These are phyloP conservation scores for Talaromyces atroroseus DNA, from an alignment of 2,329 filamentous ascomycete genomes.

Conservation along the genomic window DNA sequence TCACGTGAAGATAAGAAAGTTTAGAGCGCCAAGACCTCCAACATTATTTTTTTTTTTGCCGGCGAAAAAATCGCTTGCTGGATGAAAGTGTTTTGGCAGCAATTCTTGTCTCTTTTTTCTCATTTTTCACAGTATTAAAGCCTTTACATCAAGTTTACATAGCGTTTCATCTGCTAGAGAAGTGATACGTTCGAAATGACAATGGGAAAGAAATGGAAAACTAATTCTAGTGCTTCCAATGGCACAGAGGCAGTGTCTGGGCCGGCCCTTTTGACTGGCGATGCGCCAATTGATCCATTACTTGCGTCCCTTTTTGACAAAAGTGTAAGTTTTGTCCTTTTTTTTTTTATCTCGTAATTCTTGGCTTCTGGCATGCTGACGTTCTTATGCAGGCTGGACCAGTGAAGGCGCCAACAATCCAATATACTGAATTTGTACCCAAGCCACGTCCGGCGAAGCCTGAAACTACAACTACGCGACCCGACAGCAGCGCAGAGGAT, in stretches of 20 bases:
- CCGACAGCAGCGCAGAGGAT: constrained; percentile 18
- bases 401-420: constrained; percentile 31
- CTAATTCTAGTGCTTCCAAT: constrained; percentile 22
- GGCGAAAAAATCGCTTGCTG: constrained; percentile 10
- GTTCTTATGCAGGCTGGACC: constrained; percentile 32
- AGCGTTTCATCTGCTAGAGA: background rate
- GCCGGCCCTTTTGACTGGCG: constrained; percentile 49
- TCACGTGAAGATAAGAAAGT: constrained; percentile 16
- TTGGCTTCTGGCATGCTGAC: background rate
- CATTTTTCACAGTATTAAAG: background rate
- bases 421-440: constrained; percentile 20
- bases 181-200: background rate
- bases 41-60: constrained; percentile 3
- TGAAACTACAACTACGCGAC: background rate
- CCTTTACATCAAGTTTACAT: background rate
- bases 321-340: constrained; percentile 53
- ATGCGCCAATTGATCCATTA: constrained; percentile 62
- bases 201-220: constrained; percentile 18
- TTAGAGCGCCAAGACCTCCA: constrained; percentile 12
- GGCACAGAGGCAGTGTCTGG: constrained; percentile 16
- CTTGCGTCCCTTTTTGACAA: constrained; percentile 65
- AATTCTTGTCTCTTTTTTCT: background rate
- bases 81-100: background rate
- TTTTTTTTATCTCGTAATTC: no score
- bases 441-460: constrained; percentile 17